Evolutionary conservation across 2,329 filamentous ascomycete species (phyloP), one percentile per base, ranked within the genome.

Genomic region (Alternaria atra): DNA sequence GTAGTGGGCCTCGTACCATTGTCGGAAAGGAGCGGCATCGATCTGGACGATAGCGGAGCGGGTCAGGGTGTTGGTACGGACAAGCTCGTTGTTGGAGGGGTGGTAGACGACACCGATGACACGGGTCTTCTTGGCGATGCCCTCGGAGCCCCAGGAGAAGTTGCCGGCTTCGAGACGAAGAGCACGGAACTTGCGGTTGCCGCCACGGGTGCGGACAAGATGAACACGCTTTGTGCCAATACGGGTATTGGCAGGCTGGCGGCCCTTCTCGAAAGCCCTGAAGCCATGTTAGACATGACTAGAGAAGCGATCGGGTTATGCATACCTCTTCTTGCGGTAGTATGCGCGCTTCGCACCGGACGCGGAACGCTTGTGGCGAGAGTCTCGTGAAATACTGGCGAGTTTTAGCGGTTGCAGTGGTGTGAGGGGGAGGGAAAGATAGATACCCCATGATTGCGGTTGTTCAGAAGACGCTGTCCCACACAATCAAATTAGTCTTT

Each of bases 1-100:
- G 89, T 99, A 99, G 91, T 99, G 95, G 76, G 95, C 93, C 90
- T 99, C 95, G 86, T 97, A 99, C 95, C 95, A 99, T 87, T 98
- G 94, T 83, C 95, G 89, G 92, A 99, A 99, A 75, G 95, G 95
- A 70, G 95, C 93, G 78, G 96, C 95, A 84, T 99, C 95, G 85
- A 99, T 87, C 89, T 99, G 95, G 83, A 99, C 92, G 80, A 99
- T 92, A 86, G 95, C 95, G 81, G 93, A 93, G 87, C 94, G 96
- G 89, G 95, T 99, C 83, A 99, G 89, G 87, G 95, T 98, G 91
- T 99, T 99, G 85, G 95, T 99, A 82, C 95, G 95, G 88, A 99
- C 94, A 77, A 99, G 90, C 87, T 99, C 95, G 93, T 99, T 99
- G 94, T 99, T 99, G 83, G 94, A 97, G 69, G 95, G 96, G 86